A percentile compares a stretch with the other conserved stretches of the same genome.
Evolutionary conservation across 192 early-diverging fungal species (phyloP).

Genomic region (Rhizophagus clarus): DNA sequence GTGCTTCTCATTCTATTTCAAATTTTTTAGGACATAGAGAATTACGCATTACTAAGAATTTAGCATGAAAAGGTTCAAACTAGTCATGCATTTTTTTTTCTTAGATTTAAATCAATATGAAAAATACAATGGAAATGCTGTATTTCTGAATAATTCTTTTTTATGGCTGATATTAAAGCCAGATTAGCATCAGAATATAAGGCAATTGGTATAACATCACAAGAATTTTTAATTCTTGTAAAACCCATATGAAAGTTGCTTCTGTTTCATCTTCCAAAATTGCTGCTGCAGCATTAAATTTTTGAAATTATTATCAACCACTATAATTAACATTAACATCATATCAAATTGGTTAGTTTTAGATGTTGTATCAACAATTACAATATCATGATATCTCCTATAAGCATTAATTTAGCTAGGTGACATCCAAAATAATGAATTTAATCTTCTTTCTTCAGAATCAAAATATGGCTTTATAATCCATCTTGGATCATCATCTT

Average conservation of each 20-base stretch:
- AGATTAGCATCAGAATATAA: neutral
- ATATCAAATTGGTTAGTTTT: slow-evolving; percentile 2
- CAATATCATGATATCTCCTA: too few species aligned
- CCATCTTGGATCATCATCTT: neutral
- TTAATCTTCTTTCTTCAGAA: neutral
- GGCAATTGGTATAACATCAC: neutral
- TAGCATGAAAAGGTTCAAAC: neutral
- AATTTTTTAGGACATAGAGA: neutral
- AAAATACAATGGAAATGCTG: neutral
- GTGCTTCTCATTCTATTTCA: neutral
- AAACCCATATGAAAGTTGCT: neutral
- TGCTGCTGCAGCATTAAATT: neutral
- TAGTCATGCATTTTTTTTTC: neutral
- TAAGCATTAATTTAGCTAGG: too few species aligned
- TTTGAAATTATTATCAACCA: neutral
- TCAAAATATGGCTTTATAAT: neutral
- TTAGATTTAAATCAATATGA: slow-evolving; percentile 1
- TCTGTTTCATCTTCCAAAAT: neutral
- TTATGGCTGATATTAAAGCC: neutral
- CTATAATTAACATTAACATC: neutral
- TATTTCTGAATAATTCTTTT: neutral
- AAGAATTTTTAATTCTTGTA: slow-evolving; percentile 7
- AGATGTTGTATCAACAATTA: too few species aligned
- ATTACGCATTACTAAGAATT: neutral
- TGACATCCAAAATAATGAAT: neutral